A percentile compares a stretch with the other conserved stretches of the same genome.
Evolutionary conservation across 371 early-diverging fungal genomes (phyloP).

Genomic region (Conidiobolus incongruus): DNA sequence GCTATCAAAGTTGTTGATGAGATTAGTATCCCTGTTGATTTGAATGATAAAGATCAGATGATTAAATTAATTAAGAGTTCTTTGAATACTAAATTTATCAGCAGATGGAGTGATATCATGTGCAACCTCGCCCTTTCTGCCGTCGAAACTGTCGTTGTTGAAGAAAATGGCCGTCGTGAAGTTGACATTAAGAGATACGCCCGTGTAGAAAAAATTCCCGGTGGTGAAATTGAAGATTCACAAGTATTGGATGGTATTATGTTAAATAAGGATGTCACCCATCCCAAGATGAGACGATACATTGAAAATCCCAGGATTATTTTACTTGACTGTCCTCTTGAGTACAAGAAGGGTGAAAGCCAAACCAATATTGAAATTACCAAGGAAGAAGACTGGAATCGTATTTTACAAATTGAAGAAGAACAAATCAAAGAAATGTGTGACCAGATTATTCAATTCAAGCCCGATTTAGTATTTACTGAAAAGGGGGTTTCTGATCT

Average conservation of each 20-base stretch:
- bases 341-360: slow-evolving; percentile 99
- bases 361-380: slow-evolving; percentile 98
- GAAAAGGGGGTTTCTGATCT: slow-evolving; percentile 98
- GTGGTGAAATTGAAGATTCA: slow-evolving; percentile 91
- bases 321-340: slow-evolving; percentile 96
- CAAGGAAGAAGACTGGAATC: slow-evolving; percentile 90
- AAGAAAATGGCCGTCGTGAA: slow-evolving; percentile 51
- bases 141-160: slow-evolving; percentile 68
- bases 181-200: slow-evolving; percentile 97
- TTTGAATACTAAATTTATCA: slow-evolving; percentile 95
- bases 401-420: slow-evolving; percentile 97
- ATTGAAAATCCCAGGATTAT: slow-evolving; percentile 98
- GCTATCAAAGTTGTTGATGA: slow-evolving; percentile 63
- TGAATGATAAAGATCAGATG: slow-evolving; percentile 68
- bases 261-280: slow-evolving; percentile 98
- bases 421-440: slow-evolving; percentile 96
- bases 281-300: slow-evolving; percentile 97
- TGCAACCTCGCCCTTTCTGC: slow-evolving; percentile 93
- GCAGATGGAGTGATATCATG: slow-evolving; percentile 91
- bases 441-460: slow-evolving; percentile 83
- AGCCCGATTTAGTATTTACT: slow-evolving; percentile 98
- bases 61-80: slow-evolving; percentile 70
- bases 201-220: slow-evolving; percentile 96
- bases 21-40: slow-evolving; percentile 66
- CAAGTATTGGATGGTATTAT: slow-evolving; percentile 97